These are phyloP conservation scores for Solanum medicagineum DNA, from an alignment of 257 asterid genomes.

Conservation along the genomic window DNA sequence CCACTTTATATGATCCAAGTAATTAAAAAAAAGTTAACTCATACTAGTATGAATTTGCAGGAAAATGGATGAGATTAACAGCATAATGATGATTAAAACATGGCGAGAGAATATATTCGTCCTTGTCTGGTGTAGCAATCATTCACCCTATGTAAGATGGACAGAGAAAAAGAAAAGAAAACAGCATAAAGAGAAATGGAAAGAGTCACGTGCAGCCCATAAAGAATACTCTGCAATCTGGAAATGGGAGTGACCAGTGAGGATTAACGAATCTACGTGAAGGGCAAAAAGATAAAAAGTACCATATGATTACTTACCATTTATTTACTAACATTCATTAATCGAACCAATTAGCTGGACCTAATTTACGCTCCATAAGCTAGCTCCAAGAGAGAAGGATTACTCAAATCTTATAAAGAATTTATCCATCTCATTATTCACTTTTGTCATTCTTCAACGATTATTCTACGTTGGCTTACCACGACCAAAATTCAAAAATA, in stretches of 20 bases:
- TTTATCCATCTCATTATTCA: too few species aligned
- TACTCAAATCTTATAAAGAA: too few species aligned
- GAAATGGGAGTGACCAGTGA: slow-evolving; percentile 23
- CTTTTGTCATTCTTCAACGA: too few species aligned
- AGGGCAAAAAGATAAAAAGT: neutral
- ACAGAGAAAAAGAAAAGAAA: neutral
- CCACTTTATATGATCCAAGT: neutral
- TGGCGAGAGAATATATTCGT: slow-evolving; percentile 34
- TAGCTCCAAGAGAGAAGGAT: too few species aligned
- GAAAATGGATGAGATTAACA: neutral
- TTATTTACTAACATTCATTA: neutral
- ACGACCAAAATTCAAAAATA: neutral
- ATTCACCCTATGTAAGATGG: neutral
- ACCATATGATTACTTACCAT: neutral
- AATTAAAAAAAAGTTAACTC: neutral
- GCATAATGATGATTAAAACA: slow-evolving; percentile 3
- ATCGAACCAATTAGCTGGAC: too few species aligned
- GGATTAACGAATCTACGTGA: slow-evolving; percentile 15
- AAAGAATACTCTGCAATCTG: slow-evolving; percentile 17
- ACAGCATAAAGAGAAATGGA: slow-evolving; percentile 2
- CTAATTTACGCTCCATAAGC: too few species aligned
- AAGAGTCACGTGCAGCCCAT: slow-evolving; percentile 41
- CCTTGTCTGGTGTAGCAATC: slow-evolving; percentile 16
- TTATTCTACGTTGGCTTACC: neutral
- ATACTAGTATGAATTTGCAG: neutral